Evolutionary conservation across 768 basidiomycete genomes (phyloP), one percentile per base, ranked within the genome.

Genomic region (Lactarius vividus): DNA sequence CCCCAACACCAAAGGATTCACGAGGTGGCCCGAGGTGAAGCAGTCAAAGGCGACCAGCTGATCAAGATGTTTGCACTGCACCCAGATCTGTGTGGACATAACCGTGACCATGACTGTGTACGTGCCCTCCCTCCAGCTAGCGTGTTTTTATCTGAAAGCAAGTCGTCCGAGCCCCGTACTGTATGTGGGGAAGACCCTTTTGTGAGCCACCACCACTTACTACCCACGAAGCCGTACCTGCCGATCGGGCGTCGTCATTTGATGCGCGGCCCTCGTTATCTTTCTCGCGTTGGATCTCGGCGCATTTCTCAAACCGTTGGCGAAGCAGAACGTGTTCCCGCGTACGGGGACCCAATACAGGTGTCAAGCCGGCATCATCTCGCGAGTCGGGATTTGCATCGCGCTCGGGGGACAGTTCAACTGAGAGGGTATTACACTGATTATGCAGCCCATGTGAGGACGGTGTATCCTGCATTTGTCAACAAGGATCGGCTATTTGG

Each of bases 261-360:
- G 96, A 31, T 88, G 85, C 2, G 89, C 96, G 86, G 10, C 92
- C 91, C 61, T 88, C 86, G 15, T 82, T 84, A 71, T 96, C 95
- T 72, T 91, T 90, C 9, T 88, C 86, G 39, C 49, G n/a, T 49
- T 80, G 81, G n/a, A 96, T 77, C 73, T 93, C 92, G 1, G 88
- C 91, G 0, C 94, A 96, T 46, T 89, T 91, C 72, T 95, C 92
- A n/a, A 96, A 76, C 20, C 98, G 79, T 57, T 89, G 83, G 55
- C 90, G 83, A 59, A 98, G 72, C 91, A 91, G 56, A 87, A 81
- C 66, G 88, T 82, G 75, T 95, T 96, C n/a, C 95, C 97, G 63
- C 94, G 84, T 5, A 98, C 96, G 37, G 95, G 95, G 2, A 94
- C 95, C 96, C 97, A 98, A 73, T 98, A 97, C 42, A 98, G 96